Evolutionary conservation across 768 basidiomycete species (phyloP), one percentile per base, ranked within the genome.

Genomic region (Chalciporus piperatus): DNA sequence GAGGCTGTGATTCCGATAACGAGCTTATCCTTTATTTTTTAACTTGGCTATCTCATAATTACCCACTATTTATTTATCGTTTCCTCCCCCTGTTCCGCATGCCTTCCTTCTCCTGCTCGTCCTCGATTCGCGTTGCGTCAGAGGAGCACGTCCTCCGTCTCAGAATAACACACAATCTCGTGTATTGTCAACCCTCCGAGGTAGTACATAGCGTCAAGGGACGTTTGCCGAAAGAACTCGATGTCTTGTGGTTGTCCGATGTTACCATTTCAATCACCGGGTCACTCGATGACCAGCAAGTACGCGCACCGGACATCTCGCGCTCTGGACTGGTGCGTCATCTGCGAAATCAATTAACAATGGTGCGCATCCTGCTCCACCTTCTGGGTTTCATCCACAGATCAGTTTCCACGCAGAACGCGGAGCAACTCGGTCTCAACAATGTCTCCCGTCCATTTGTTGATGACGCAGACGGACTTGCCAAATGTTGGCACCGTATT

Each of bases 251-350:
- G 42, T 64, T 74, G 33, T 76, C 82, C 7, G 73, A 76, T 61
- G 57, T 89, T 37, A 57, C 72, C 27, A 60, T 90, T 51, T 70
- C 78, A 12, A 60, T 89, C 55, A 73, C 79, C 51, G 87, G 85
- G 37, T 68, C 69, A 28, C 56, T 80, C 27, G 75, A 88, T 59
- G 72, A 75, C 48, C 65, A 56, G 45, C 56, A 62, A 51, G 67
- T 83, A 23, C 53, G 73, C 28, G 56, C 72, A 17, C 57, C 66
- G 30, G 70, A 69, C n/a, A 60, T 89, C 20, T 54, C 63, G 50
- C 56, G 60, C 16, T 89, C 87, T 25, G 76, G 75, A 25, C 70
- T 84, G 44, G 72, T 76, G 8, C 65, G 59, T 32, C 77, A 82
- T 61, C 67, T 88, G 3, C 65, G 74, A 16, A 67, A 70, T 38